These are phyloP conservation scores for Eucommia ulmoides DNA, from an alignment of 257 asterid species.

Conservation along the genomic window DNA sequence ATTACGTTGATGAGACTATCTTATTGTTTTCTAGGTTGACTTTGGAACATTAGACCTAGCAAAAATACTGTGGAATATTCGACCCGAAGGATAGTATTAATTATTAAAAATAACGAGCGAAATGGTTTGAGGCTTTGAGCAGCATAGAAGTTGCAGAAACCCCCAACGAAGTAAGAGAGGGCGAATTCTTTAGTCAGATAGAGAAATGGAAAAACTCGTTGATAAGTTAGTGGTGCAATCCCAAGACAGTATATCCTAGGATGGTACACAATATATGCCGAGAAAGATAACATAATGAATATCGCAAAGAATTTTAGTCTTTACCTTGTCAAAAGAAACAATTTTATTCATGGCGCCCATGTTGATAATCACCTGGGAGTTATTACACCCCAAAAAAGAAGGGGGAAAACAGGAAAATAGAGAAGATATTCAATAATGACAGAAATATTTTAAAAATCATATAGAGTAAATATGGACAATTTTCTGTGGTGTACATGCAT, in stretches of 20 bases:
- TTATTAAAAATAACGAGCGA: too few relatives aligned
- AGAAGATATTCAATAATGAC: too few relatives aligned
- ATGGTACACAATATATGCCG: not conserved
- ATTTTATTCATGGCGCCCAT: slow-evolving; percentile 66
- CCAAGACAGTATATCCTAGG: not conserved
- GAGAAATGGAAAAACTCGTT: not conserved
- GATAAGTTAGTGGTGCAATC: not conserved
- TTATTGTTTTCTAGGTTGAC: too few relatives aligned
- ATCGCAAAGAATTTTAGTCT: not conserved
- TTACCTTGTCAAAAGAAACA: slow-evolving; percentile 86
- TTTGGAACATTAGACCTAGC: too few relatives aligned
- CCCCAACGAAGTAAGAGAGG: not conserved
- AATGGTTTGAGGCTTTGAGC: not conserved
- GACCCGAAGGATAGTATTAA: too few relatives aligned
- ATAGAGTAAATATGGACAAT: too few relatives aligned
- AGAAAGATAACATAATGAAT: not conserved
- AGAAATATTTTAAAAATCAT: too few relatives aligned
- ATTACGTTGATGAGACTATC: too few relatives aligned
- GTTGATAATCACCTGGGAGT: slow-evolving; percentile 73
- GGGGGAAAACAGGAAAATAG: not conserved
- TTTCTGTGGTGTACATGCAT: too few relatives aligned
- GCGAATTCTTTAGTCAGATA: not conserved
- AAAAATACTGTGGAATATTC: too few relatives aligned
- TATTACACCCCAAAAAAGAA: slow-evolving; percentile 5
- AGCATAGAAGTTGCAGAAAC: not conserved